phyloP scores from a whole-genome alignment of 2,329 filamentous ascomycete species.

The Ambrosiella beaveri region DNA sequence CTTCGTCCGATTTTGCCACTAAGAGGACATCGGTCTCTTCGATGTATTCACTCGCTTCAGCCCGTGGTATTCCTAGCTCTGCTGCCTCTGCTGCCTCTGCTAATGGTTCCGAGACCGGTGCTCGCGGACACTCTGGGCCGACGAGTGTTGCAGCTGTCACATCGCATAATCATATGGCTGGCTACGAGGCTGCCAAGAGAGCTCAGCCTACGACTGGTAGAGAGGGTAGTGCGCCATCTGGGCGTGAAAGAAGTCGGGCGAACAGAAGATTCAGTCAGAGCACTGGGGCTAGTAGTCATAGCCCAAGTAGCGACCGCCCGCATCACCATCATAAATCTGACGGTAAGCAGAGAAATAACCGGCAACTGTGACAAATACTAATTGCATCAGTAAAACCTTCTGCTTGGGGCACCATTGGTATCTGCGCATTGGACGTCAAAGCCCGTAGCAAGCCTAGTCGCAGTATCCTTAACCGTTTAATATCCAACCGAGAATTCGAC shows the following conservation, averaged over 20 bases:
- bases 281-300: slow-evolving; percentile 66
- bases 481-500: slow-evolving; percentile 83
- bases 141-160: slow-evolving; percentile 7
- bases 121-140: slow-evolving; percentile 9
- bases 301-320: slow-evolving; percentile 53
- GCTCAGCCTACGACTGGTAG: not conserved
- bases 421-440: slow-evolving; percentile 90
- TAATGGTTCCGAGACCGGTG: slow-evolving; percentile 33
- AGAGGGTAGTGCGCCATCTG: slow-evolving; percentile 25
- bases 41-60: slow-evolving; percentile 50
- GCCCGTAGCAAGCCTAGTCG: slow-evolving; percentile 91
- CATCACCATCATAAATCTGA: slow-evolving; percentile 37
- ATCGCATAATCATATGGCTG: slow-evolving; percentile 5
- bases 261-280: slow-evolving; percentile 68
- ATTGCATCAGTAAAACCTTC: slow-evolving; percentile 33
- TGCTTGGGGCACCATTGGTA: slow-evolving; percentile 58
- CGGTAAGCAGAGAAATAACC: slow-evolving; percentile 19
- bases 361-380: slow-evolving; percentile 3
- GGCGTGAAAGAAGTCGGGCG: slow-evolving; percentile 46
- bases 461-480: slow-evolving; percentile 85
- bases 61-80: slow-evolving; percentile 34
- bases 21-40: slow-evolving; percentile 60
- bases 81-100: slow-evolving; percentile 35
- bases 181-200: slow-evolving; percentile 13
- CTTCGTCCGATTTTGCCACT: slow-evolving; percentile 33